A percentile compares a stretch with the other conserved stretches of the same genome.
These are phyloP conservation scores for Triglochin maritima DNA, from an alignment of 106 monocot species.

Conservation along the genomic window DNA sequence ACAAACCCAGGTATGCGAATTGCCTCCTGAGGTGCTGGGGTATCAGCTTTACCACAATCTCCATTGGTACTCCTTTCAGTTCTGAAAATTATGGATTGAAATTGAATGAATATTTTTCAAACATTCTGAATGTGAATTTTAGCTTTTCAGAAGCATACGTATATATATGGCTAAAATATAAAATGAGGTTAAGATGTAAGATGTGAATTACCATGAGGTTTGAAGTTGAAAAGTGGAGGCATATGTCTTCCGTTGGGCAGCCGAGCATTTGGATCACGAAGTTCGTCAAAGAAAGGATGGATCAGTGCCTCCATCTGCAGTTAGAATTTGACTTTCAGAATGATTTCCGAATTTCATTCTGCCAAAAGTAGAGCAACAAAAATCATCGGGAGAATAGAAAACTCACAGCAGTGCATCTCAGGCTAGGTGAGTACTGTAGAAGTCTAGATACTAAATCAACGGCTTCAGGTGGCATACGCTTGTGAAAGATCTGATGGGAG, in stretches of 20 bases:
- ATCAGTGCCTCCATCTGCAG: slow-evolving; percentile 16
- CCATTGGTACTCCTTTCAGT: slow-evolving; percentile 14
- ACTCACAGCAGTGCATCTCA: slow-evolving; percentile 28
- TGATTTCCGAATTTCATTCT: too few species aligned
- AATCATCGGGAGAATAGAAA: too few species aligned
- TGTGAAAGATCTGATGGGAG: slow-evolving; percentile 20
- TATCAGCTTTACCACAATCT: slow-evolving; percentile 9
- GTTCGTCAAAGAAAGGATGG: slow-evolving; percentile 24
- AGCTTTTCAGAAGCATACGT: too few species aligned
- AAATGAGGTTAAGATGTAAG: too few species aligned
- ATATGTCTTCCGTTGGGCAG: slow-evolving; percentile 18
- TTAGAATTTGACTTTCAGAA: neutral
- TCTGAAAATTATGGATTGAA: slow-evolving; percentile 3
- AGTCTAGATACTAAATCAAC: slow-evolving; percentile 24
- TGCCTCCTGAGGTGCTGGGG: slow-evolving; percentile 15
- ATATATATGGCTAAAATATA: too few species aligned
- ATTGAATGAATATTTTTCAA: too few species aligned
- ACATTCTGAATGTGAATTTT: too few species aligned
- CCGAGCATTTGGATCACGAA: slow-evolving; percentile 9
- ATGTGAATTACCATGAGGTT: slow-evolving; percentile 17
- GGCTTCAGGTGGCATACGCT: slow-evolving; percentile 30
- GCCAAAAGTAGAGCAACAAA: too few species aligned
- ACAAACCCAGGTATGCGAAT: slow-evolving; percentile 15
- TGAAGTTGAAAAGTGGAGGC: slow-evolving; percentile 29
- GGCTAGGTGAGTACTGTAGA: slow-evolving; percentile 30